Base-by-base conservation (phyloP, 2,329 filamentous ascomycete genomes). In the Cladosporium sp. region DNA sequence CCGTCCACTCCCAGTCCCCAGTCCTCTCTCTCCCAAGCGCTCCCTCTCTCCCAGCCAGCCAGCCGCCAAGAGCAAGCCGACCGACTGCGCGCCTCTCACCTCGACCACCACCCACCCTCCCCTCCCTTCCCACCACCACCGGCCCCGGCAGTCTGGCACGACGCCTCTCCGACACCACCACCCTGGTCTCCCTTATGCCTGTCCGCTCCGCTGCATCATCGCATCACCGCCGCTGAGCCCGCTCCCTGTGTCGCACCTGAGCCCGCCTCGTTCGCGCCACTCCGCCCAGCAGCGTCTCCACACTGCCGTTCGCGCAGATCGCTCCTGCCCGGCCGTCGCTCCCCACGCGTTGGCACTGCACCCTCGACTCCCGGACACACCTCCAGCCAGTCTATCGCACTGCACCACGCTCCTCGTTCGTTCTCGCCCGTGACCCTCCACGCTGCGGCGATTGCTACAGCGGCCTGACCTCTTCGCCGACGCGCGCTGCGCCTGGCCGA, bases 401-500 rank as follows among this genome's bases (percentile, higher is more conserved):
- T 24, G 41, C 41, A 47, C 41, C n/a, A 12, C 41, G 1, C 41
- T 47, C n/a, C 30, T 34, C 28, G 3, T 14, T n/a, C 52, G 36
- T 28, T 30, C 62, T 26, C 38, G 51, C 24, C 18, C 30, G 52
- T 55, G 28, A 21, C 41, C n/a, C 41, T n/a, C 41, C 18, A 26
- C 51, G 51, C 28, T 54, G 51, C 51, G 34, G 52, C 52, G 52
- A 55, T 55, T 55, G 28, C 52, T 55, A 11, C 52, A n/a, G 30
- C 28, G 7, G 52, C 15, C 30, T 55, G 52, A 34, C 52, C 7
- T 34, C 28, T 55, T 55, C 62, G 55, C 63, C 57, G 63, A 59
- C 54, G 55, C 54, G 63, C 63, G 41, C 57, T 65, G 63, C 63
- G 63, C 63, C 63, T 59, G 63, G 54, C 63, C 14, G 32, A 59